Evolutionary conservation across 2,329 filamentous ascomycete genomes (phyloP), one percentile per base, ranked within the genome.

Genomic region (Colletotrichum sp.): DNA sequence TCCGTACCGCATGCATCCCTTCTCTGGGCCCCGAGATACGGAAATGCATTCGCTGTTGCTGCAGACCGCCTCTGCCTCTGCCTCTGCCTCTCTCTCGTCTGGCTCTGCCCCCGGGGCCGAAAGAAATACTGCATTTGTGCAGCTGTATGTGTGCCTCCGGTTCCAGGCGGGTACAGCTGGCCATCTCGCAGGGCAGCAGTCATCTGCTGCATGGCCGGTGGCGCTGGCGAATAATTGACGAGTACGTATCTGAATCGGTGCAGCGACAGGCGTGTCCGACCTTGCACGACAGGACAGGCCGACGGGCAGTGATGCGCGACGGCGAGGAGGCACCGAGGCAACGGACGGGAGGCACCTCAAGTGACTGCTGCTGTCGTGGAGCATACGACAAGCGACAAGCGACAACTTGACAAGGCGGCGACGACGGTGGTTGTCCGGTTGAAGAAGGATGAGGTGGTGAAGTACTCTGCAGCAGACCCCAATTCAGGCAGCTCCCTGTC

Each of bases 61-160:
- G 68, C 68, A 70, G 68, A 70, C 68, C 68, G 68, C 68, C 68
- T 70, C 57, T 21, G 44, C 44, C 44, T 70, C 57, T 21, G 44
- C 44, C 44, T 13, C n/a, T 13, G 44, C 44, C n/a, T 52, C 44
- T 21, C n/a, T 52, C n/a, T 52, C 44, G 12, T 52, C 44, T 13
- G 39, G 39, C 44, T 21, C n/a, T 52, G n/a, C 10, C n/a, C 39
- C 44, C 10, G 21, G 55, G 36, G 16, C 36, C 36, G 24, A 39
- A 52, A n/a, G 30, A 30, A 18, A 52, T 52, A 26, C 63, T 65
- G 63, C 36, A 28, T 66, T 18, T 24, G 26, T 52, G 34, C 34
- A 52, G 44, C 28, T 64, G 62, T 21, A 44, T 36, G 32, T 64
- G 34, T 39, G 62, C 62, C 30, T 24, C 32, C 32, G 21, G n/a